These are phyloP conservation scores for Suhomyces chickasaworum DNA, from an alignment of 1,139 yeast species.

Conservation along the genomic window DNA sequence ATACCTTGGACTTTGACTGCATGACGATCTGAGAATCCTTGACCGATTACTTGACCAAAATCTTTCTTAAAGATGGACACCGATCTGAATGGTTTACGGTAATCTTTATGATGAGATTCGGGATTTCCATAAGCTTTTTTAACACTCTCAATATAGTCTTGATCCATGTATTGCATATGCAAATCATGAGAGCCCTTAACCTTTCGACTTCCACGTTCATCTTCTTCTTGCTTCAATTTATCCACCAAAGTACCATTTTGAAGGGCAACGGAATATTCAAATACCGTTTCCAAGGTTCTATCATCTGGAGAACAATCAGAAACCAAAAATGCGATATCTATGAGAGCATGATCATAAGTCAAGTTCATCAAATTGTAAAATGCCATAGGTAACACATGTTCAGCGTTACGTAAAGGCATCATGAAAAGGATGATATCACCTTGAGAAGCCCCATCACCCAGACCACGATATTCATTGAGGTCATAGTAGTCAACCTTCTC, in stretches of 20 bases:
- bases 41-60: constrained; percentile 83
- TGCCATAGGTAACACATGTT: constrained; percentile 75
- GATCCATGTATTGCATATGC: constrained; percentile 70
- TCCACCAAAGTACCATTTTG: constrained; percentile 70
- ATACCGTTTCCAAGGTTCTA: constrained; percentile 65
- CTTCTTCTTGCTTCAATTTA: constrained; percentile 46
- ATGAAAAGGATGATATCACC: constrained; percentile 70
- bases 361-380: constrained; percentile 83
- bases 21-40: constrained; percentile 87
- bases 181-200: constrained; percentile 59
- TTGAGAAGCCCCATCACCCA: constrained; percentile 52
- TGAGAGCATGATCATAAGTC: constrained; percentile 78
- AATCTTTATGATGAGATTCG: constrained; percentile 56
- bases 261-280: constrained; percentile 64
- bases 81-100: constrained; percentile 71
- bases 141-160: constrained; percentile 59
- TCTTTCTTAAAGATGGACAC: constrained; percentile 79
- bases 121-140: constrained; percentile 62
- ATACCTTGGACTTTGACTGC: constrained; percentile 90
- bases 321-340: constrained; percentile 82
- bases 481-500: constrained; percentile 61
- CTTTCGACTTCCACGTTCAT: constrained; percentile 26
- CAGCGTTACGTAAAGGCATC: constrained; percentile 84
- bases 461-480: constrained; percentile 58
- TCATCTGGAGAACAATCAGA: constrained; percentile 83